Percentiles rank a stretch among this genome's conserved stretches.
Evolutionary conservation across 129 eudicot species (phyloP).

Genomic region (Cynara cardunculus): DNA sequence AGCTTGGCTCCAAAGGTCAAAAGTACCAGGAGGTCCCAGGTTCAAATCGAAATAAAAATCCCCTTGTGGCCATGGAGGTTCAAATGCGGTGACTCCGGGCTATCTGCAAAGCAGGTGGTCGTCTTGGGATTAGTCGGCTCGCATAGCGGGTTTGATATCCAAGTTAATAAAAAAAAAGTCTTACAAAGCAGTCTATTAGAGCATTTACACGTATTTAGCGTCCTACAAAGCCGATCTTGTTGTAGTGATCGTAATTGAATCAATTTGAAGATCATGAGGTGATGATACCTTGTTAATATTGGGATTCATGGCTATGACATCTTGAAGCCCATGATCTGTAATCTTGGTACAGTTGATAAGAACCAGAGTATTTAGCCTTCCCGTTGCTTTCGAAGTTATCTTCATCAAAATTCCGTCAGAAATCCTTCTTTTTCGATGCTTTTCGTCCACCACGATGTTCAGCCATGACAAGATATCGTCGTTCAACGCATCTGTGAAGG

Average conservation of each 20-base stretch:
- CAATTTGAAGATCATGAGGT: not conserved
- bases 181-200: not conserved
- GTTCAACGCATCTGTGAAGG: slow-evolving; percentile 53
- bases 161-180: too few species aligned
- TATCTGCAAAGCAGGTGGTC: too few species aligned
- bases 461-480: slow-evolving; percentile 73
- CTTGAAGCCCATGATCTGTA: slow-evolving; percentile 59
- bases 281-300: slow-evolving; percentile 47
- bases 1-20: too few species aligned
- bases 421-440: slow-evolving; percentile 33
- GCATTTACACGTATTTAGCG: not conserved
- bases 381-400: slow-evolving; percentile 50
- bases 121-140: too few species aligned
- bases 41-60: too few species aligned
- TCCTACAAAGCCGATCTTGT: not conserved
- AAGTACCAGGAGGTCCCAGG: too few species aligned
- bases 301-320: slow-evolving; percentile 50
- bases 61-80: too few species aligned
- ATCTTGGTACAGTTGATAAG: slow-evolving; percentile 53
- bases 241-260: not conserved
- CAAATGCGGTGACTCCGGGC: too few species aligned
- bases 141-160: too few species aligned
- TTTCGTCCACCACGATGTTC: slow-evolving; percentile 44
- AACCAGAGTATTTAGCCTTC: slow-evolving; percentile 51
- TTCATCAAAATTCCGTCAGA: slow-evolving; percentile 39